phyloP scores from a whole-genome alignment of 345 rosid genomes.

The Pistacia integerrima region DNA sequence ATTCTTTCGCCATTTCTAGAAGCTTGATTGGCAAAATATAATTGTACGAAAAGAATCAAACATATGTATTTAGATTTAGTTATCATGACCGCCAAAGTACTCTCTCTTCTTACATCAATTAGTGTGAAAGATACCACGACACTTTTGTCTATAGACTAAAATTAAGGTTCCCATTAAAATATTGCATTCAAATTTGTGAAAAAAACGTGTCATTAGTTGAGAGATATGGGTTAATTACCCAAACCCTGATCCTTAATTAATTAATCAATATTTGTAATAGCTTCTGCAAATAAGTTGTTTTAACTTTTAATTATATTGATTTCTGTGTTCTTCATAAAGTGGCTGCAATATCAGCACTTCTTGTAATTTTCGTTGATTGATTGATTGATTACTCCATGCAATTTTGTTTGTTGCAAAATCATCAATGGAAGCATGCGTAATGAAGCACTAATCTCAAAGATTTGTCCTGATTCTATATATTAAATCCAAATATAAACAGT shows the following conservation, averaged over 20 bases:
- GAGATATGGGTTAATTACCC: too few species aligned
- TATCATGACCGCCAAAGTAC: background rate
- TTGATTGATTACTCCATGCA: constrained; percentile 3
- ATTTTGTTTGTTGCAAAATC: constrained; percentile 11
- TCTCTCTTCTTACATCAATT: background rate
- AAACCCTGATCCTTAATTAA: too few species aligned
- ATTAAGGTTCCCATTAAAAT: background rate
- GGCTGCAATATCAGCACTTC: background rate
- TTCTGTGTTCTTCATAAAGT: background rate
- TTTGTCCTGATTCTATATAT: constrained; percentile 4
- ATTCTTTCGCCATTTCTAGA: constrained; percentile 36
- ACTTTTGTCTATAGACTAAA: background rate
- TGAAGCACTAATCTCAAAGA: constrained; percentile 18
- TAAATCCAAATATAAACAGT: background rate
- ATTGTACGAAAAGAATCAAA: background rate
- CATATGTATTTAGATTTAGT: background rate
- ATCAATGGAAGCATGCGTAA: constrained; percentile 24
- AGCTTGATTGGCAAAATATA: background rate
- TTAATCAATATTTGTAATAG: too few species aligned
- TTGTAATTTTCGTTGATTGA: background rate
- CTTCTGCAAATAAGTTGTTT: too few species aligned
- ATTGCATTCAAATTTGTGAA: background rate
- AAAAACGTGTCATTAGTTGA: background rate
- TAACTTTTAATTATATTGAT: too few species aligned
- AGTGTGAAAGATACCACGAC: background rate